These are phyloP conservation scores for Clavispora fructus DNA, from an alignment of 805 yeast species.

Conservation along the genomic window DNA sequence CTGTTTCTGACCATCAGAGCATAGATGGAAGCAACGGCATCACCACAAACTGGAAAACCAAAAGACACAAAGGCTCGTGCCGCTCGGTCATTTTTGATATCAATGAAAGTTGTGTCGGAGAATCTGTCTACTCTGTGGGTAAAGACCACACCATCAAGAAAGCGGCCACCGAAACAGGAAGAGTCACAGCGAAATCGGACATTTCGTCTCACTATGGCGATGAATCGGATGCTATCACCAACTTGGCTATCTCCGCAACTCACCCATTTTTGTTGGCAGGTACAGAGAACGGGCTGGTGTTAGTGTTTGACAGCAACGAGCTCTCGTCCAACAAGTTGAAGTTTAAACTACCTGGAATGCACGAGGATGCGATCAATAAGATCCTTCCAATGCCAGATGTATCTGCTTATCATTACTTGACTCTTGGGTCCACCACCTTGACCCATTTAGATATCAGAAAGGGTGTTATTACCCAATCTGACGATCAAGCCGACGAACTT, in stretches of 20 bases:
- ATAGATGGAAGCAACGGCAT: conserved; percentile 22
- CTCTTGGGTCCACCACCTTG: conserved; percentile 78
- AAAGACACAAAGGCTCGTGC: conserved; percentile 86
- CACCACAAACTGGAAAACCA: conserved; percentile 69
- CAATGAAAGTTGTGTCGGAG: conserved; percentile 40
- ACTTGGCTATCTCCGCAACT: conserved; percentile 39
- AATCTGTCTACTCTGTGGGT: conserved; percentile 63
- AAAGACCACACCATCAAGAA: conserved; percentile 74
- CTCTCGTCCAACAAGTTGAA: conserved; percentile 37
- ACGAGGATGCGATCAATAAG: conserved; percentile 74
- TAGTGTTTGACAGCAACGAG: conserved; percentile 56
- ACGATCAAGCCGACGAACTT: conserved; percentile 93
- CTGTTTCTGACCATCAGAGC: conserved; percentile 23
- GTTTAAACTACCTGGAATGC: conserved; percentile 49
- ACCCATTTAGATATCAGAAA: conserved; percentile 75
- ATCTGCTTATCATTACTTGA: conserved; percentile 72
- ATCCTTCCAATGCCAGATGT: conserved; percentile 64
- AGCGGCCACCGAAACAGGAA: conserved; percentile 68
- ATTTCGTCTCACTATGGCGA: conserved; percentile 12
- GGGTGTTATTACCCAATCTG: conserved; percentile 61
- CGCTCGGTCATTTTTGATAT: conserved; percentile 66
- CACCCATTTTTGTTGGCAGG: conserved; percentile 51
- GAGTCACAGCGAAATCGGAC: conserved; percentile 55
- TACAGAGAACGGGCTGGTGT: conserved; percentile 66
- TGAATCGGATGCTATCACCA: conserved; percentile 34